Evolutionary conservation across 129 eudicot genomes (phyloP).

Genomic region (Tagetes patula): DNA sequence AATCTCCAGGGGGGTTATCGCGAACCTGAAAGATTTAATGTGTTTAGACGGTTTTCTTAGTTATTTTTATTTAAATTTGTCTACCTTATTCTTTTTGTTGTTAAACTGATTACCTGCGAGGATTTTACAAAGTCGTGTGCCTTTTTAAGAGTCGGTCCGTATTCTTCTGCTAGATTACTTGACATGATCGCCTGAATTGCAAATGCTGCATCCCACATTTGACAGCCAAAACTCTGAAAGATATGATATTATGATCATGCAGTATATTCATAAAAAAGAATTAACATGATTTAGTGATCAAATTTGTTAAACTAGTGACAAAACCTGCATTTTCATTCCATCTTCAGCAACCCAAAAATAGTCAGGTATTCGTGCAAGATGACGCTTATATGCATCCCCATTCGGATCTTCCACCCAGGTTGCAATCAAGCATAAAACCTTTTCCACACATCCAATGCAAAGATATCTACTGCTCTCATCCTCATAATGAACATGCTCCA

Average conservation of each 20-base stretch:
- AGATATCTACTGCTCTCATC: conserved; percentile 55
- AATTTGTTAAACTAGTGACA: background rate
- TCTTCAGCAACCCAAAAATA: conserved; percentile 70
- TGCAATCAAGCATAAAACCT: conserved; percentile 45
- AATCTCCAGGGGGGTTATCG: conserved; percentile 57
- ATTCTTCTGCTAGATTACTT: conserved; percentile 44
- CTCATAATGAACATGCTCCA: conserved; percentile 65
- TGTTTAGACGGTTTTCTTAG: background rate
- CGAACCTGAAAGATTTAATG: conserved; percentile 35
- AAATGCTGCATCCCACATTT: conserved; percentile 69
- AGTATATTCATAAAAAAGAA: background rate
- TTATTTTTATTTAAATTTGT: no score
- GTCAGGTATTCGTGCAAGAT: conserved; percentile 57
- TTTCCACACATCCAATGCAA: conserved; percentile 63
- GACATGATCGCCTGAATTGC: conserved; percentile 68
- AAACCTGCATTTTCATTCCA: conserved; percentile 65
- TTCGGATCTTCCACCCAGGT: conserved; percentile 65
- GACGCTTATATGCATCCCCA: conserved; percentile 50
- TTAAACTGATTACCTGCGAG: conserved; percentile 49
- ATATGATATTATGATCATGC: background rate
- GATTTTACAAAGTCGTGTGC: conserved; percentile 65
- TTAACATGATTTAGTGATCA: background rate
- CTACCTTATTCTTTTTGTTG: no score
- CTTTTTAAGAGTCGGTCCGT: conserved; percentile 45
- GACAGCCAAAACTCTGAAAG: conserved; percentile 52